These are phyloP conservation scores for Hirschioporus abietinus DNA, from an alignment of 768 basidiomycete species.

Conservation along the genomic window DNA sequence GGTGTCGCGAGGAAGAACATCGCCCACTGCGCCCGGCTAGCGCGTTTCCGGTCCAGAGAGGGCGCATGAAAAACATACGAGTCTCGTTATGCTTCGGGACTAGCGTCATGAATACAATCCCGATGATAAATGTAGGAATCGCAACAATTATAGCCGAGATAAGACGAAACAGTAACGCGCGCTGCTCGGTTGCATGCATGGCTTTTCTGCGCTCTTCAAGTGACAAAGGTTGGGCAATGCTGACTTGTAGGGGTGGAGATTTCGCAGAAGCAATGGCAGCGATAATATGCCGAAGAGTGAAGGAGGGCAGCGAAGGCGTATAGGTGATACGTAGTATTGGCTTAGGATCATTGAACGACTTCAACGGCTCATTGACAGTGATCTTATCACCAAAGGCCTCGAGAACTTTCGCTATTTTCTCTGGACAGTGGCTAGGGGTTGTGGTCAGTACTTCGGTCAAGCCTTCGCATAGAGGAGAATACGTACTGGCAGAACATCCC, in stretches of 20 bases:
- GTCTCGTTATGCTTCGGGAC: constrained; percentile 42
- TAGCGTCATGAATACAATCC: constrained; percentile 70
- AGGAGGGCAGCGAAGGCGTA: constrained; percentile 41
- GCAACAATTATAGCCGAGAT: constrained; percentile 53
- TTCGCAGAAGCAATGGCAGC: constrained; percentile 34
- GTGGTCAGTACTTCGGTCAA: constrained; percentile 6
- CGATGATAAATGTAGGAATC: constrained; percentile 76
- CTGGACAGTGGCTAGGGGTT: constrained; percentile 38
- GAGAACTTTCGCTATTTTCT: constrained; percentile 40
- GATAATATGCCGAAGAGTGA: constrained; percentile 65
- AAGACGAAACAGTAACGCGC: constrained; percentile 47
- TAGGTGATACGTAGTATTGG: constrained; percentile 47
- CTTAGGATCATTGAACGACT: constrained; percentile 27
- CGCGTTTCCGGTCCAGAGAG: constrained; percentile 60
- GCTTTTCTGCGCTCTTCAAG: constrained; percentile 53
- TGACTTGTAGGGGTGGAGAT: constrained; percentile 39
- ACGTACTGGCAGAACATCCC: constrained; percentile 64
- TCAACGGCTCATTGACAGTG: constrained; percentile 35
- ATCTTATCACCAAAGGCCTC: constrained; percentile 29
- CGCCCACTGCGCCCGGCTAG: constrained; percentile 57
- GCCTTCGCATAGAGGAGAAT: too few species aligned
- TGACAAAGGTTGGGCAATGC: constrained; percentile 45
- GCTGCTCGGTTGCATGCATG: constrained; percentile 57
- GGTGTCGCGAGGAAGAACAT: constrained; percentile 64
- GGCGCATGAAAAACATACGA: constrained; percentile 47